Evolutionary conservation across 2,329 filamentous ascomycete genomes (phyloP).

Genomic region (Fusarium ambrosium): DNA sequence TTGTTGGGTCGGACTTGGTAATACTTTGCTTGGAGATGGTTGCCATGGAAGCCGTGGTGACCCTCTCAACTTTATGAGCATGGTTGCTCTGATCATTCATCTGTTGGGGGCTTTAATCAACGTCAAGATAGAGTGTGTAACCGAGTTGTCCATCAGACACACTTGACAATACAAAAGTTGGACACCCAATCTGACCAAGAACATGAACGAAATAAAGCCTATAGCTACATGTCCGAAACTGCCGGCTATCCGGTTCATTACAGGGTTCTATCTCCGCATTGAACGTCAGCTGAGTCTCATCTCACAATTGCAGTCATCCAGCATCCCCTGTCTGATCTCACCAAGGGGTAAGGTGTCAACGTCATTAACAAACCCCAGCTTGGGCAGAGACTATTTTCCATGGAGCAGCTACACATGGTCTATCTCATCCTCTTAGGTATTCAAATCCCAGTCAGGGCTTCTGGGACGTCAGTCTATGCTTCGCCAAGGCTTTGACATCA

Average conservation of each 20-base stretch:
- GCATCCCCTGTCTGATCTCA: background rate
- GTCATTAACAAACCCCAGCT: too few species aligned
- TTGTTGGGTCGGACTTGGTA: background rate
- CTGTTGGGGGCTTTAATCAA: background rate
- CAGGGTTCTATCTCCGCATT: background rate
- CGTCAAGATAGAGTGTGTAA: background rate
- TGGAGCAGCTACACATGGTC: too few species aligned
- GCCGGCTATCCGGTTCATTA: background rate
- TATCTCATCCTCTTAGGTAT: background rate
- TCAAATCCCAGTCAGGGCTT: background rate
- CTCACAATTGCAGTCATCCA: background rate
- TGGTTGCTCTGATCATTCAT: background rate
- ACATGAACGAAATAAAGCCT: background rate
- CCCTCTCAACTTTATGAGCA: background rate
- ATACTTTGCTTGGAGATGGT: background rate
- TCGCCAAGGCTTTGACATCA: background rate
- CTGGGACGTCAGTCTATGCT: background rate
- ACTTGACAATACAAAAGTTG: background rate
- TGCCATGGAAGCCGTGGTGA: background rate
- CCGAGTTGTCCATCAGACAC: background rate
- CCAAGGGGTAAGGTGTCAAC: background rate
- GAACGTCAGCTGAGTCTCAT: background rate
- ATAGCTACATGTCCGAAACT: background rate
- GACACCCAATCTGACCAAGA: background rate
- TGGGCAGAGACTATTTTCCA: background rate